Percentiles rank a stretch among this genome's conserved stretches.
Evolutionary conservation across 495 filamentous ascomycete genomes (phyloP).

Genomic region (Lichina pygmaea): DNA sequence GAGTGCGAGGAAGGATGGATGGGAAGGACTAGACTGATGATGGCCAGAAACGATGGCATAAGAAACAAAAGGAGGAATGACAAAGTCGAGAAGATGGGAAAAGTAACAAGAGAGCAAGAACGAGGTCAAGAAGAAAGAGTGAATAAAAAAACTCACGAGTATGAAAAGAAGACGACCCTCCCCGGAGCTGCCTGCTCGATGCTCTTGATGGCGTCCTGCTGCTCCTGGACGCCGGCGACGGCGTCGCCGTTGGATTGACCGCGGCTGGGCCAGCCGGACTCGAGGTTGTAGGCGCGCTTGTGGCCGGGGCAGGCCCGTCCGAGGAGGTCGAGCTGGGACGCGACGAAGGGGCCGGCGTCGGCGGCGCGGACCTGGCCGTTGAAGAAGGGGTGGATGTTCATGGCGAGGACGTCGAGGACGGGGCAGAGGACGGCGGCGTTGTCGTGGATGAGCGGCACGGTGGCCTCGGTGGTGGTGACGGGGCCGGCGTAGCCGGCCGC

Average conservation of each 20-base stretch:
- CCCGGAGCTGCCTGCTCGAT: slow-evolving; percentile 29
- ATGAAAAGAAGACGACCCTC: slow-evolving; percentile 54
- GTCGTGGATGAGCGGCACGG: slow-evolving; percentile 29
- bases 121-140: background rate
- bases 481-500: slow-evolving; percentile 43
- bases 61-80: background rate
- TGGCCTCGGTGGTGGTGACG: slow-evolving; percentile 53
- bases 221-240: slow-evolving; percentile 34
- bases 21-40: background rate
- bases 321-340: slow-evolving; percentile 34
- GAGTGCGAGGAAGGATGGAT: too few species aligned
- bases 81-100: background rate
- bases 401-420: slow-evolving; percentile 48
- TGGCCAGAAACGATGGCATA: background rate
- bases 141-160: slow-evolving; percentile 11
- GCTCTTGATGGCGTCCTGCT: slow-evolving; percentile 38
- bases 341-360: slow-evolving; percentile 48
- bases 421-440: slow-evolving; percentile 33
- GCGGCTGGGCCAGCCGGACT: slow-evolving; percentile 69
- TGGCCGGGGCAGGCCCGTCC: slow-evolving; percentile 32
- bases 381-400: slow-evolving; percentile 89
- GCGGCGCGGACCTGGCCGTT: slow-evolving; percentile 32
- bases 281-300: slow-evolving; percentile 38
- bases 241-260: slow-evolving; percentile 45
- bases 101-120: background rate